Evolutionary conservation across 1,284 basidiomycete species (phyloP), one percentile per base, ranked within the genome.

Genomic region (Cryptococcus floricola): DNA sequence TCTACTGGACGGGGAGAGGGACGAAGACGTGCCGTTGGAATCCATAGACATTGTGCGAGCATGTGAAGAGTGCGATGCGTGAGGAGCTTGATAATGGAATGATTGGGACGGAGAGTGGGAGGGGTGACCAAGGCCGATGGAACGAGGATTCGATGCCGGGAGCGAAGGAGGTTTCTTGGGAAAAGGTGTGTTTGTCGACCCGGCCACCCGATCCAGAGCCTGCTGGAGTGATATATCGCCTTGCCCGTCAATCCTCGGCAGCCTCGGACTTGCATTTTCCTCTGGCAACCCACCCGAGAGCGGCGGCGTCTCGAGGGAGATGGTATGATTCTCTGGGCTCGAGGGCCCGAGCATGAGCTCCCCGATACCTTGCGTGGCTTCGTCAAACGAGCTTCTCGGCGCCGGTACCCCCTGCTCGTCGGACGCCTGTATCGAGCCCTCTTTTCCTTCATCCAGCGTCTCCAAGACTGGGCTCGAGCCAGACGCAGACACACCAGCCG

Each of bases 261-360:
- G 25, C 48, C 31, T 37, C 16, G 48, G 48, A 39, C 48, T 49
- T 23, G 31, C 18, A 3, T 25, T n/a, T 25, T 12, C 42, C n/a
- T 44, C 42, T 25, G 25, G 10, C 18, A 18, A 18, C 9, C 14
- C 9, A 44, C 14, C n/a, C 42, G 10, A 10, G n/a, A 13, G 18
- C 42, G 10, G 10, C 5, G n/a, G n/a, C 0, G 18, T 44, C 42
- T 3, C 42, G 3, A 18, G 14, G 9, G 18, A 13, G 18, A 25
- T 14, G 10, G 18, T 5, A 25, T 19, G 18, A 19, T 5, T 4
- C 42, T 18, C 18, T 25, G 18, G 42, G 18, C 42, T 44, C 18
- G n/a, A 18, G 16, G 42, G n/a, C n/a, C 6, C 52, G 23, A 71
- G 45, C 68, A 70, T 70, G n/a, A 71, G 50, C 50, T 65, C 63